Conservation (phyloP, 2,329 filamentous ascomycete species). For the Corynespora cassiicola region DNA sequence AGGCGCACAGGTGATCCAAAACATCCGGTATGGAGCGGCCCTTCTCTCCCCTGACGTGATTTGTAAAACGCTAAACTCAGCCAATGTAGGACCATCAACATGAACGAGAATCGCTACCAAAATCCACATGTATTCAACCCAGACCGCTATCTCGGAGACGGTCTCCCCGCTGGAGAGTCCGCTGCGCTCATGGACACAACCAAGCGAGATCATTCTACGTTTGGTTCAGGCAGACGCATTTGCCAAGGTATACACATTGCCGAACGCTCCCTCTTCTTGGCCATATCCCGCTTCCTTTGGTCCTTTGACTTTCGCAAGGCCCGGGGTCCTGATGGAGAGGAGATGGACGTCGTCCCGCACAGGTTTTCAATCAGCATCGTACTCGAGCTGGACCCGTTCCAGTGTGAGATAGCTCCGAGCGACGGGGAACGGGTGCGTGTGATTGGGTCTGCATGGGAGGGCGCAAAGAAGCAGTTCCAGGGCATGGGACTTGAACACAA, state of each 20-base stretch:
- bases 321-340: too few relatives aligned
- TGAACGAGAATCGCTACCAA: constrained; percentile 14
- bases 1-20: constrained; percentile 40
- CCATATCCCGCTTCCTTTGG: constrained; percentile 37
- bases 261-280: constrained; percentile 32
- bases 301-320: too few relatives aligned
- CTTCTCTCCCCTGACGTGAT: background rate
- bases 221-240: constrained; percentile 44
- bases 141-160: constrained; percentile 22
- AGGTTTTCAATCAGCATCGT: too few relatives aligned
- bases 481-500: too few relatives aligned
- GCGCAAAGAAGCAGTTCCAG: too few relatives aligned
- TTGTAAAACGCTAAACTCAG: too few relatives aligned
- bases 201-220: constrained; percentile 43
- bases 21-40: constrained; percentile 37
- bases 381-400: too few relatives aligned
- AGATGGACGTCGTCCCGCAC: too few relatives aligned
- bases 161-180: constrained; percentile 14
- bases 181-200: constrained; percentile 16
- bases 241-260: constrained; percentile 42
- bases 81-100: constrained; percentile 15
- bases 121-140: constrained; percentile 25
- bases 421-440: too few relatives aligned
- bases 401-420: too few relatives aligned
- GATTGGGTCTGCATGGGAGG: too few relatives aligned